Base-by-base conservation (phyloP, 192 early-diverging fungal genomes). In the Coemansia sp. region DNA sequence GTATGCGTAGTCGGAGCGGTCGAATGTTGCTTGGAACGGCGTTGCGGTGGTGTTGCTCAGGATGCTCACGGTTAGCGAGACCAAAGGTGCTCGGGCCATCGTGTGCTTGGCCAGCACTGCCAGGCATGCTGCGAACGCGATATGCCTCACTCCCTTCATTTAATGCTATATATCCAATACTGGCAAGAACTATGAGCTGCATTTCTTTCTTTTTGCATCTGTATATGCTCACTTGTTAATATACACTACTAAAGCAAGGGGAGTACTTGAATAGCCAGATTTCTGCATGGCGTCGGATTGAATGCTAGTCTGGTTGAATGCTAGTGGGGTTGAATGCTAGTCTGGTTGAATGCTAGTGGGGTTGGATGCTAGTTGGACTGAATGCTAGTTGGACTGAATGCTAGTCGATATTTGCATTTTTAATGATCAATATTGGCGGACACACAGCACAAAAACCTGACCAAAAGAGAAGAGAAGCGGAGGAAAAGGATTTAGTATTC, bases 1-100 rank as follows among this genome's bases (percentile, higher is more conserved):
- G 35, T 77, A 77, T 4, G 75, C 59, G 22, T 77, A 77, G 62
- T 77, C 75, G 43, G 69, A 72, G 21, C 75, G 75, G 59, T 77
- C 75, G 38, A 77, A 77, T 16, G 69, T 77, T 23, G 75, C 66
- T 29, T 77, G 75, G 25, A 65, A 68, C 12, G 54, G 52, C 5
- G 25, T 47, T 27, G 47, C 47, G 2, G 75, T 72, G 0, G 10
- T 1, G 55, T 77, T 72, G 1, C 69, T 57, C 7, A 72, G 21
- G 5, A 77, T 52, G 35, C 75, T 71, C 7, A 72, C 75, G 2
- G 75, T 77, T 22, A 77, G 62, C 0, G 75, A 77, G 10, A 77
- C 75, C 25, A 77, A 37, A 2, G 75, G 75, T 14, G 69, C 69
- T 3, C 75, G 56, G 4, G 61, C 74, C 11, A 3, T 5, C 9